phyloP scores from a whole-genome alignment of 2,329 filamentous ascomycete species.

The Coleophoma cylindrospora region DNA sequence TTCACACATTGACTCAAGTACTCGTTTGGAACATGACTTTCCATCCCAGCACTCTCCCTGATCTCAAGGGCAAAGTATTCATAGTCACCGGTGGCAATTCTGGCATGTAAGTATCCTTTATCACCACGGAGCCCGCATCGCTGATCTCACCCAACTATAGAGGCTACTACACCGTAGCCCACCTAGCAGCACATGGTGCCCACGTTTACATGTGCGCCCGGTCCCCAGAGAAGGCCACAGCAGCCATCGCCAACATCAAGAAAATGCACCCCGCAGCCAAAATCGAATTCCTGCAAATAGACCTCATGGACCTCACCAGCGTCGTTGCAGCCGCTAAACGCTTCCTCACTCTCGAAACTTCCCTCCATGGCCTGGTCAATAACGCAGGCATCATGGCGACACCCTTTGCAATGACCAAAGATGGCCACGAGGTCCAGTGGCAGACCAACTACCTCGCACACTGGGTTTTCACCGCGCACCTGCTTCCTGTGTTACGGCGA shows the following conservation, averaged over 20 bases:
- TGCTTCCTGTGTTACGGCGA: too few relatives aligned
- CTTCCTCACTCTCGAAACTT: slow-evolving; percentile 5
- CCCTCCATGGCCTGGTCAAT: too few relatives aligned
- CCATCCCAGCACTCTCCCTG: slow-evolving; percentile 13
- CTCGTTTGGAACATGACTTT: slow-evolving; percentile 11
- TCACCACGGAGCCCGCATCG: too few relatives aligned
- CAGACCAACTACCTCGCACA: too few relatives aligned
- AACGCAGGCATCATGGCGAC: too few relatives aligned
- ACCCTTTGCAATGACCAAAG: too few relatives aligned
- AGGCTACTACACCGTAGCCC: slow-evolving; percentile 40
- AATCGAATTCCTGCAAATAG: slow-evolving; percentile 27
- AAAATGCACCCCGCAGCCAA: slow-evolving; percentile 8
- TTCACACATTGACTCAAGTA: not conserved
- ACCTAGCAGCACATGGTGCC: slow-evolving; percentile 16
- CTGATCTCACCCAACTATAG: slow-evolving; percentile 3
- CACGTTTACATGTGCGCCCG: slow-evolving; percentile 19
- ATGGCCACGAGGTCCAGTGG: too few relatives aligned
- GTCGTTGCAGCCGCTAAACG: slow-evolving; percentile 24
- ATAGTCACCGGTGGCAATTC: slow-evolving; percentile 24
- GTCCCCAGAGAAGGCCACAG: slow-evolving; percentile 10
- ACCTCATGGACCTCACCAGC: slow-evolving; percentile 28
- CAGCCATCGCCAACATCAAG: slow-evolving; percentile 14
- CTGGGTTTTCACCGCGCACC: too few relatives aligned
- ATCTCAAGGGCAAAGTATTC: slow-evolving; percentile 14
- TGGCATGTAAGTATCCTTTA: slow-evolving; percentile 19